Evolutionary conservation across 2,329 filamentous ascomycete genomes (phyloP), one percentile per base, ranked within the genome.

Genomic region (Hymenoscyphus albidus): DNA sequence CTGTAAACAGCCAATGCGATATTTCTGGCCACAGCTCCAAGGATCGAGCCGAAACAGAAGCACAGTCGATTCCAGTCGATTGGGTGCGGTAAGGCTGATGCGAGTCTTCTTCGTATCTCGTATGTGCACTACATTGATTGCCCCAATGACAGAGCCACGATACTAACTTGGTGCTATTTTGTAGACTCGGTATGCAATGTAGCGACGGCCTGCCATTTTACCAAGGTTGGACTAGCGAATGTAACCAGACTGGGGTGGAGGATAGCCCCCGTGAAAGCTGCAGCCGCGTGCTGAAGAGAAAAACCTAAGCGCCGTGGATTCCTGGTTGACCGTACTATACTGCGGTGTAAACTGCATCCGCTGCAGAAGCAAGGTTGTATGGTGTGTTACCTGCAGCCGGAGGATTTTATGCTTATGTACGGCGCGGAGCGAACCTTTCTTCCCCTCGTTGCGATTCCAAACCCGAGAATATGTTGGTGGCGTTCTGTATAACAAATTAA

Each of bases 341-440:
- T 42, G 44, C 31, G 16, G 40, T 13, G 38, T 54, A 54, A 48
- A 39, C 56, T 38, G 35, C 62, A 59, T 56, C 27, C 38, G 38
- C 44, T 60, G 48, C 38, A 60, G 22, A 57, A 60, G 48, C 44
- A 60, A 64, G 62, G 54, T 18, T 5, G 35, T 64, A 42, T 44
- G 54, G 5, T 5, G 35, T 64, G 56, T 58, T 38, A 14, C 54
- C 59, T 64, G 63, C 59, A 44, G 18, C 62, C 57, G 60, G 63
- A 62, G 48, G 35, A 62, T 65, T 62, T 65, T 62, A 62, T 62
- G 63, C 56, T 65, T 65, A 65, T 62, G 48, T 62, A 59, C 59
- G 63, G 64, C 56, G 60, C 60, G 64, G 64, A 39, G 60, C 64
- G 57, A 57, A 22, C 63, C 59, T 65, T 55, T 54, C 32, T 62